Conservation (phyloP, 2,329 filamentous ascomycete species). For the Penicillium brevicompactum region DNA sequence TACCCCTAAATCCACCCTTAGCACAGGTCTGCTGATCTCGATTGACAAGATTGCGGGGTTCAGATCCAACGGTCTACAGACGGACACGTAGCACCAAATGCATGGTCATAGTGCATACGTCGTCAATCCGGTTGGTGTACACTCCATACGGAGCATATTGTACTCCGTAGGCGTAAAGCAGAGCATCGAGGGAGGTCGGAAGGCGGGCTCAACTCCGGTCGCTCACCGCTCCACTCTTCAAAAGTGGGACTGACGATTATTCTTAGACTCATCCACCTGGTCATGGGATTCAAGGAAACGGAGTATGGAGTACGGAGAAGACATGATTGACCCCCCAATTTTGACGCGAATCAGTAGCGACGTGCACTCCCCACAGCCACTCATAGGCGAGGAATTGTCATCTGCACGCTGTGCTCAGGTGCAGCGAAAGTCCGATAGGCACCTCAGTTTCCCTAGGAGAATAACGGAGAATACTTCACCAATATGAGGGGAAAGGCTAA, state of each 20-base stretch:
- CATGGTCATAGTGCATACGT: not conserved
- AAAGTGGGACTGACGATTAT: no score
- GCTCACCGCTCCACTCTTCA: constrained; percentile 22
- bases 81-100: constrained; percentile 6
- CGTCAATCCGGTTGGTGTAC: not conserved
- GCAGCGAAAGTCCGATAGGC: not conserved
- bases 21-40: constrained; percentile 9
- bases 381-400: no score
- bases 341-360: no score
- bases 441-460: not conserved
- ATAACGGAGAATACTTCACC: not conserved
- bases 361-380: no score
- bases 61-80: not conserved
- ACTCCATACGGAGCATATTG: not conserved
- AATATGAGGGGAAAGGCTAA: not conserved
- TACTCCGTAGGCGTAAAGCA: constrained; percentile 1
- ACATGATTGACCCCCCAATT: not conserved
- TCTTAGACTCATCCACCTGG: not conserved
- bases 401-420: no score
- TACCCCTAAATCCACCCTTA: not conserved
- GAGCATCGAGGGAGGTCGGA: constrained; percentile 5
- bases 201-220: constrained; percentile 4
- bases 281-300: not conserved
- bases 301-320: no score
- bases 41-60: constrained; percentile 4